Evolutionary conservation across 805 yeast species (phyloP).

Genomic region (Wickerhamiella hasegawae): DNA sequence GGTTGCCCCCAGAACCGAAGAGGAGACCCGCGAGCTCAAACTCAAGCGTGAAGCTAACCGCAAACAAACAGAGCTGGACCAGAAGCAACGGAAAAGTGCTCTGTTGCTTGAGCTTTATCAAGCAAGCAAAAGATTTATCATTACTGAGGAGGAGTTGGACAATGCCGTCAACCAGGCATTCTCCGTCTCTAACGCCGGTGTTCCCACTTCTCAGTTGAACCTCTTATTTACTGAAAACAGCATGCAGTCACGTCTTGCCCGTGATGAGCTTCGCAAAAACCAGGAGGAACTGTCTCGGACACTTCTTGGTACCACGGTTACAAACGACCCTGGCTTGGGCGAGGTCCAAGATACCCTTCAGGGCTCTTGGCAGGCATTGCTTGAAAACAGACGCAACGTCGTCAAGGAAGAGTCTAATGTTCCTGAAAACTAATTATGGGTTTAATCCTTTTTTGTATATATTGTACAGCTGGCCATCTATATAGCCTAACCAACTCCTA

Average conservation of each 20-base stretch:
- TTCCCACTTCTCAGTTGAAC: background rate
- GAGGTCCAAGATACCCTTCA: background rate
- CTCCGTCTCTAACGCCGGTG: background rate
- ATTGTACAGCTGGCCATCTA: no score
- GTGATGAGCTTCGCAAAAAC: background rate
- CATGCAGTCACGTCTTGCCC: background rate
- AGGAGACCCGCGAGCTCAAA: slow-evolving; percentile 40
- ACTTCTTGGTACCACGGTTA: background rate
- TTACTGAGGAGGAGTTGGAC: slow-evolving; percentile 51
- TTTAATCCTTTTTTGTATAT: no score
- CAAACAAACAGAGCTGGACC: slow-evolving; percentile 34
- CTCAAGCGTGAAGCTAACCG: slow-evolving; percentile 58
- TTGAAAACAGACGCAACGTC: no score
- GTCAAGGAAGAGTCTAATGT: no score
- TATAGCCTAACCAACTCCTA: no score
- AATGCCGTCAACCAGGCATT: slow-evolving; percentile 29
- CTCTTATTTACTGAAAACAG: background rate
- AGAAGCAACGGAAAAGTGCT: slow-evolving; percentile 36
- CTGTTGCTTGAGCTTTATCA: slow-evolving; percentile 57
- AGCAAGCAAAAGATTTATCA: slow-evolving; percentile 48
- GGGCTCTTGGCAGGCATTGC: background rate
- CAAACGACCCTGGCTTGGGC: background rate
- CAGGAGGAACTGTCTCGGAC: background rate
- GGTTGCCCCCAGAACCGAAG: slow-evolving; percentile 55
- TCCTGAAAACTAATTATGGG: no score